Evolutionary conservation across 1,284 basidiomycete species (phyloP).

Genomic region (Apiotrichum mycotoxinovorans): DNA sequence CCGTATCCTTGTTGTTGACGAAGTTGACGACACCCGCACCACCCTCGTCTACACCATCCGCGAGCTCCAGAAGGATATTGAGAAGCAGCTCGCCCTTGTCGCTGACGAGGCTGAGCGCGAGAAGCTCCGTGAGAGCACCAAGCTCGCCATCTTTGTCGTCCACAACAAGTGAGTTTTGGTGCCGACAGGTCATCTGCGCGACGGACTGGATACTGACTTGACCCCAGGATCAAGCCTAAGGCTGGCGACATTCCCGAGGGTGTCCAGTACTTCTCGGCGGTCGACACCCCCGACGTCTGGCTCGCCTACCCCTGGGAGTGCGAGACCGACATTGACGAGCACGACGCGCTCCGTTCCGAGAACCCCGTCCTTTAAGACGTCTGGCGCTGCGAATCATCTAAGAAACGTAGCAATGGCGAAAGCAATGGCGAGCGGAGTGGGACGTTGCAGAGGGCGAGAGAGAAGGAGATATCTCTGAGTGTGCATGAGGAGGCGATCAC

Average conservation of each 20-base stretch:
- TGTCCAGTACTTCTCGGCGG: conserved; percentile 49
- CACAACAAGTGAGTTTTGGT: conserved; percentile 68
- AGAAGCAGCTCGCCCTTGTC: conserved; percentile 61
- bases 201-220: too few species aligned
- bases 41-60: conserved; percentile 80
- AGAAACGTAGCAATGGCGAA: too few species aligned
- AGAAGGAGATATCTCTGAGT: not conserved
- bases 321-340: conserved; percentile 44
- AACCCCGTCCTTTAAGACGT: conserved; percentile 28
- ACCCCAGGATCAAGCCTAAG: conserved; percentile 66
- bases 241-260: conserved; percentile 62
- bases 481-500: not conserved
- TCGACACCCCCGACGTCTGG: conserved; percentile 51
- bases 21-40: conserved; percentile 89
- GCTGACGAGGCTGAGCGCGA: conserved; percentile 66
- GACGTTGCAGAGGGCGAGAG: not conserved
- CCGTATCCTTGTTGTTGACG: conserved; percentile 80
- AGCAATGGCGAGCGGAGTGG: too few species aligned
- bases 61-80: conserved; percentile 82
- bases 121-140: conserved; percentile 60
- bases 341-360: conserved; percentile 35
- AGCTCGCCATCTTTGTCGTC: conserved; percentile 87
- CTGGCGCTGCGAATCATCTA: not conserved
- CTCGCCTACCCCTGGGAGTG: conserved; percentile 52
- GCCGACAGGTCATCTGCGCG: too few species aligned